A percentile compares a stretch with the other conserved stretches of the same genome.
Evolutionary conservation across 768 basidiomycete genomes (phyloP).

Genomic region (Lactifluus piperatus): DNA sequence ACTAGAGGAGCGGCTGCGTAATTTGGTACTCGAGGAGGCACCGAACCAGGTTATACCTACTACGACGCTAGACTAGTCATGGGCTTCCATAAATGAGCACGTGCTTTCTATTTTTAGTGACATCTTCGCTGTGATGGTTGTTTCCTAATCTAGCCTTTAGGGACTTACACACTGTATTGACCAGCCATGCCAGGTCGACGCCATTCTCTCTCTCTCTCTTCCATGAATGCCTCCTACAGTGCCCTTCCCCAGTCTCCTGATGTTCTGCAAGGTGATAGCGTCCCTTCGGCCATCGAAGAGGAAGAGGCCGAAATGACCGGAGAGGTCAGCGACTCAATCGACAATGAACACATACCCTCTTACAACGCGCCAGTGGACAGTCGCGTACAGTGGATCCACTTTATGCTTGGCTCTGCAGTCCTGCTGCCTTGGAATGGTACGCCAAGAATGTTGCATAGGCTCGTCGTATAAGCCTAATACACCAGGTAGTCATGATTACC

Average conservation of each 20-base stretch:
- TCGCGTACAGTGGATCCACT: conserved; percentile 54
- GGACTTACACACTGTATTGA: neutral
- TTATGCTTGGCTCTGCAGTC: conserved; percentile 68
- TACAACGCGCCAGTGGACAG: conserved; percentile 29
- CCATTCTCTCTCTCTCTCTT: conserved; percentile 6
- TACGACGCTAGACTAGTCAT: no score
- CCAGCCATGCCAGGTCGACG: conserved; percentile 6
- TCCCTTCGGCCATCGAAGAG: conserved; percentile 12
- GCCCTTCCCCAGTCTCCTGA: conserved; percentile 13
- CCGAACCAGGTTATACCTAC: conserved; percentile 28
- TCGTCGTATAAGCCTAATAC: neutral
- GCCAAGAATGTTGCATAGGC: conserved; percentile 16
- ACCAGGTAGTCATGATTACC: conserved; percentile 70
- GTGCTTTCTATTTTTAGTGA: no score
- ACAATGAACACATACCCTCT: neutral
- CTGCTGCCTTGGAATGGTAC: conserved; percentile 88
- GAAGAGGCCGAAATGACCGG: neutral
- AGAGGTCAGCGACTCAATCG: conserved; percentile 7
- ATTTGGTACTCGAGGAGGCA: conserved; percentile 25
- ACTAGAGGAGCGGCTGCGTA: conserved; percentile 24
- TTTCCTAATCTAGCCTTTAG: no score
- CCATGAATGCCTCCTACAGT: conserved; percentile 7
- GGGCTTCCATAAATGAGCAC: no score
- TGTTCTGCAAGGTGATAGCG: neutral
- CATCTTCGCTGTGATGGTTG: no score